These are phyloP conservation scores for Capsella bursapastoris DNA, from an alignment of 345 rosid species.

Conservation along the genomic window DNA sequence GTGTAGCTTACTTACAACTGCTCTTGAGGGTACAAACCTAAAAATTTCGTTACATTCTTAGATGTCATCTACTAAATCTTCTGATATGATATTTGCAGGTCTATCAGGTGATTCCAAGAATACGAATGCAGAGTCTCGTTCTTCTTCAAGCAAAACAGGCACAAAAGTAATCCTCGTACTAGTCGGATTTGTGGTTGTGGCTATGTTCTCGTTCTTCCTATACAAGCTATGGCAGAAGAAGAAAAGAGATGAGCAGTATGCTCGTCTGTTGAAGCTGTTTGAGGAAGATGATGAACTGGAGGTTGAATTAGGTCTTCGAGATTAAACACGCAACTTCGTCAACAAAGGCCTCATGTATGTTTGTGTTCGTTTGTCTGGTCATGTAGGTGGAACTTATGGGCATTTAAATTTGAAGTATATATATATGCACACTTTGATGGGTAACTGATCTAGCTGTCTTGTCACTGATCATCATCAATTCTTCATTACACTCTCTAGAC, in stretches of 20 bases:
- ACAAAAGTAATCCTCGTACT: constrained; percentile 56
- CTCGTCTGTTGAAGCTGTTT: constrained; percentile 87
- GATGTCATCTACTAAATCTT: constrained; percentile 7
- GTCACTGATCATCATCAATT: background rate
- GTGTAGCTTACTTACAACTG: background rate
- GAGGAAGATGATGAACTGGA: constrained; percentile 99
- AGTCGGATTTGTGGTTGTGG: constrained; percentile 57
- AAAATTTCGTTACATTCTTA: background rate
- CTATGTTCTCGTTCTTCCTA: constrained; percentile 62
- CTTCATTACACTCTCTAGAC: background rate
- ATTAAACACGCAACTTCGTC: constrained; percentile 47
- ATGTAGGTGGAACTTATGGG: constrained; percentile 17
- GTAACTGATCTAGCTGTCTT: constrained; percentile 2
- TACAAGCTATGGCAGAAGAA: constrained; percentile 95
- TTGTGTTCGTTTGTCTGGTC: constrained; percentile 6
- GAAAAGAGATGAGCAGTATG: constrained; percentile 97
- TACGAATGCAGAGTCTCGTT: constrained; percentile 51
- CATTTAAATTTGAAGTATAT: constrained; percentile 25
- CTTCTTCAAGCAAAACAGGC: constrained; percentile 56
- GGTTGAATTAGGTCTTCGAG: constrained; percentile 93
- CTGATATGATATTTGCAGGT: constrained; percentile 50
- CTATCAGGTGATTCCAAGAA: constrained; percentile 54
- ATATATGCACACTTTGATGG: background rate
- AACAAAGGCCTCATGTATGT: constrained; percentile 21
- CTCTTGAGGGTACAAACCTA: background rate